phyloP scores from a whole-genome alignment of 768 basidiomycete species.

The Filobasidium wieringae region DNA sequence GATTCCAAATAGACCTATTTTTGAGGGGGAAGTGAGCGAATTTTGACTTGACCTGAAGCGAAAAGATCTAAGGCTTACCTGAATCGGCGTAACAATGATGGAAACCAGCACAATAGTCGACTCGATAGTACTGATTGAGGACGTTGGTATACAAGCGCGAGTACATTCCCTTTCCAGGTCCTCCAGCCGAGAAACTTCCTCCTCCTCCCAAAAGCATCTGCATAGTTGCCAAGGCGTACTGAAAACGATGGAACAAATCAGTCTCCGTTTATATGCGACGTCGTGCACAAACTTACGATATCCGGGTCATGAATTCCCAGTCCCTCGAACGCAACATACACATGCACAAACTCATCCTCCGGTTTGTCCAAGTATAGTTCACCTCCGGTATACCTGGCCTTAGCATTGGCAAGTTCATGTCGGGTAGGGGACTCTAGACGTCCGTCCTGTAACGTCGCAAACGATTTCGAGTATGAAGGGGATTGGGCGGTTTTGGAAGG shows the following conservation, averaged over 20 bases:
- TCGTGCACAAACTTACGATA: conserved; percentile 47
- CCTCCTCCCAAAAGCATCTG: conserved; percentile 92
- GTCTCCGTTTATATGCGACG: not conserved
- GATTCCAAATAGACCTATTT: conserved; percentile 63
- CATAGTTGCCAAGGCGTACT: conserved; percentile 79
- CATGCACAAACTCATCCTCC: conserved; percentile 68
- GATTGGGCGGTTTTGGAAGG: conserved; percentile 2
- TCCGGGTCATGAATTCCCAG: conserved; percentile 71
- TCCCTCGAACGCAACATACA: conserved; percentile 87
- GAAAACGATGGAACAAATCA: not conserved
- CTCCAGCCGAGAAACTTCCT: conserved; percentile 91
- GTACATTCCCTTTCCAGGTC: conserved; percentile 99
- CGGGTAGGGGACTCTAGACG: not conserved
- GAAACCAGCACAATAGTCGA: conserved; percentile 93
- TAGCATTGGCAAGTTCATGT: conserved; percentile 30
- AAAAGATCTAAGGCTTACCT: conserved; percentile 29
- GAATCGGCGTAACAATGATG: conserved; percentile 95
- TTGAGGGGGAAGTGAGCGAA: not conserved
- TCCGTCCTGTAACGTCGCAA: conserved; percentile 16
- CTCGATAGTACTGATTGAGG: conserved; percentile 80
- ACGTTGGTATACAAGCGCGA: conserved; percentile 91
- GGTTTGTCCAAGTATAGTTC: conserved; percentile 43
- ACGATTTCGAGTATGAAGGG: conserved; percentile 37
- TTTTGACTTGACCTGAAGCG: conserved; percentile 28
- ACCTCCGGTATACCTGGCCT: conserved; percentile 66